A percentile compares a stretch with the other conserved stretches of the same genome.
Evolutionary conservation across 1,139 yeast species (phyloP).

Genomic region (Hanseniaspora sp.): DNA sequence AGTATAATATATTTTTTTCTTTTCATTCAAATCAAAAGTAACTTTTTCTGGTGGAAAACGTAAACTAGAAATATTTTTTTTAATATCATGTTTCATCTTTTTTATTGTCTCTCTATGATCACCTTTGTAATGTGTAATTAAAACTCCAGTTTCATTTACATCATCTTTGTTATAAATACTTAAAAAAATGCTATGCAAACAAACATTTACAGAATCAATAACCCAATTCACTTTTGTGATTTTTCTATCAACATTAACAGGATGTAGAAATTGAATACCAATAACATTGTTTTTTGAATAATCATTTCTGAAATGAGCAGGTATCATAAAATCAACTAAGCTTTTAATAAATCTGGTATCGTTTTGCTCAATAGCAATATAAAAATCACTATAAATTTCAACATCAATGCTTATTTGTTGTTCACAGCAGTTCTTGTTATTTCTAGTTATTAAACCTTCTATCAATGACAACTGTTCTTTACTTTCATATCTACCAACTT

Average conservation of each 20-base stretch:
- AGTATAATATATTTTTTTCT: not conserved
- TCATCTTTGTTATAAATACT: not conserved
- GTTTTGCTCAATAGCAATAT: slow-evolving; percentile 1
- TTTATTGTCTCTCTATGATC: not conserved
- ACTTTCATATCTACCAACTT: slow-evolving; percentile 9
- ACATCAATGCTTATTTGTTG: not conserved
- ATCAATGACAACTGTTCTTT: not conserved
- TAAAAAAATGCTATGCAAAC: not conserved
- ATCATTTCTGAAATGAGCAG: too few species aligned
- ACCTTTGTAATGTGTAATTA: slow-evolving; percentile 6
- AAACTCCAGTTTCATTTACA: not conserved
- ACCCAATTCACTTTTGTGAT: not conserved
- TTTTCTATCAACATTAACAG: not conserved
- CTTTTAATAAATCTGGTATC: not conserved
- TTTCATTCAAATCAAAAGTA: not conserved
- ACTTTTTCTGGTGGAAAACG: not conserved
- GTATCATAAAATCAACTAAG: not conserved
- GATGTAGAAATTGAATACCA: slow-evolving; percentile 1
- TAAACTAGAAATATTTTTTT: not conserved
- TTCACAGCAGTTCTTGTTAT: slow-evolving; percentile 8
- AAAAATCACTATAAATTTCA: not conserved
- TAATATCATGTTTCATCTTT: not conserved
- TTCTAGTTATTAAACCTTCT: not conserved
- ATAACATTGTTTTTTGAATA: not conserved
- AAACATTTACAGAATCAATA: not conserved